A percentile compares a stretch with the other conserved stretches of the same genome.
Conservation (phyloP, 352 stramenopile genomes). For the Phytophthora quininea region DNA sequence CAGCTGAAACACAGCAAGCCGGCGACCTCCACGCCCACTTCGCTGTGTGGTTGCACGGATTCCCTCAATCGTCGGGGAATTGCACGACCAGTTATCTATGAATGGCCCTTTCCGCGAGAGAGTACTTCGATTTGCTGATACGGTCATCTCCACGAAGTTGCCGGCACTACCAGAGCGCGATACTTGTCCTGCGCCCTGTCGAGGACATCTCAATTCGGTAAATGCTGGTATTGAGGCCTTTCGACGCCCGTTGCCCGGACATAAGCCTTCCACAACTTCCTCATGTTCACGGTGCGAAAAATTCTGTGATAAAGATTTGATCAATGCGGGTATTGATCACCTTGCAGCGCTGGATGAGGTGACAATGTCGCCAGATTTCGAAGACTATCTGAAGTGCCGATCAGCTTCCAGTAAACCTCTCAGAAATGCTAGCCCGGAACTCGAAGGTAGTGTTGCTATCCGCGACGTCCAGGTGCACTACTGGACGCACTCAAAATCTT, state of each 20-base stretch:
- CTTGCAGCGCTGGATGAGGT: neutral
- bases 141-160: neutral
- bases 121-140: constrained; percentile 1
- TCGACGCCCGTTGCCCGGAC: constrained; percentile 3
- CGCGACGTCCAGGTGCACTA: constrained; percentile 20
- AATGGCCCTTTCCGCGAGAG: neutral
- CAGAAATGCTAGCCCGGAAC: neutral
- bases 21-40: constrained; percentile 36
- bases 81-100: neutral
- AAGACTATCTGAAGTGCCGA: constrained; percentile 6
- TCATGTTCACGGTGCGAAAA: neutral
- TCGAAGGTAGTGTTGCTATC: constrained; percentile 3
- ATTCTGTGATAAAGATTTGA: constrained; percentile 11
- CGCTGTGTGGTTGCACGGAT: constrained; percentile 33
- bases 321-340: constrained; percentile 6
- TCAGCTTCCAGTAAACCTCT: neutral
- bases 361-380: neutral
- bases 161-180: neutral
- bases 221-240: constrained; percentile 4
- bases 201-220: neutral
- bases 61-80: constrained; percentile 18
- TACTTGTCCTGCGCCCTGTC: neutral
- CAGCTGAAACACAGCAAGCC: constrained; percentile 31
- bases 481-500: constrained; percentile 23
- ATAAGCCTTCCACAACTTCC: constrained; percentile 4